Percentiles rank a stretch among this genome's conserved stretches.
These are phyloP conservation scores for Metschnikowia colocasiae DNA, from an alignment of 805 yeast species.

Conservation along the genomic window DNA sequence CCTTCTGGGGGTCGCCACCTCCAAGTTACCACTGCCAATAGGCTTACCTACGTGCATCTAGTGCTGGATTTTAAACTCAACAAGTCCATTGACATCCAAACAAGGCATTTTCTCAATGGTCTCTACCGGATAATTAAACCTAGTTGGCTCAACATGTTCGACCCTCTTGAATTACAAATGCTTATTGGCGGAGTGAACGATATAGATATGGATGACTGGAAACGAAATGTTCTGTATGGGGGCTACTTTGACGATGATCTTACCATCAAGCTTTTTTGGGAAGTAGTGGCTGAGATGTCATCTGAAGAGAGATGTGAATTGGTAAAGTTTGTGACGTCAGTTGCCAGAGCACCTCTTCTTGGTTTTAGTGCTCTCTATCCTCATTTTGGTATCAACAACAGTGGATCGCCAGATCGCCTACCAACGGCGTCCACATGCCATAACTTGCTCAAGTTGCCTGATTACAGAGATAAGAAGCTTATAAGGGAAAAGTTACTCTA, in stretches of 20 bases:
- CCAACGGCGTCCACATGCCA: constrained; percentile 96
- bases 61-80: constrained; percentile 79
- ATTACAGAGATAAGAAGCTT: constrained; percentile 46
- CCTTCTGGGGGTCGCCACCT: constrained; percentile 52
- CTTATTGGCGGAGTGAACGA: constrained; percentile 68
- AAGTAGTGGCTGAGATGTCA: constrained; percentile 64
- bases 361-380: constrained; percentile 71
- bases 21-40: constrained; percentile 58
- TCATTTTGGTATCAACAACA: constrained; percentile 70
- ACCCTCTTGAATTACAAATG: constrained; percentile 76
- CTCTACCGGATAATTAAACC: constrained; percentile 63
- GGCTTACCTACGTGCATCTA: constrained; percentile 69
- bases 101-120: constrained; percentile 65
- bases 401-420: constrained; percentile 56
- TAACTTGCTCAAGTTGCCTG: constrained; percentile 80
- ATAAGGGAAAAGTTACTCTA: constrained; percentile 65
- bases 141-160: constrained; percentile 81
- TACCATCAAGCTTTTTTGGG: constrained; percentile 72
- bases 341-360: constrained; percentile 83
- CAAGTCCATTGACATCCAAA: constrained; percentile 53
- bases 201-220: constrained; percentile 69
- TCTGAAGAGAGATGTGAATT: constrained; percentile 61
- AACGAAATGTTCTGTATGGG: constrained; percentile 50
- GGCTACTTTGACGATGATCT: constrained; percentile 51
- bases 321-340: constrained; percentile 87